A percentile compares a stretch with the other conserved stretches of the same genome.
Evolutionary conservation across 306 rosid genomes (phyloP).

Genomic region (Prosopis cineraria): DNA sequence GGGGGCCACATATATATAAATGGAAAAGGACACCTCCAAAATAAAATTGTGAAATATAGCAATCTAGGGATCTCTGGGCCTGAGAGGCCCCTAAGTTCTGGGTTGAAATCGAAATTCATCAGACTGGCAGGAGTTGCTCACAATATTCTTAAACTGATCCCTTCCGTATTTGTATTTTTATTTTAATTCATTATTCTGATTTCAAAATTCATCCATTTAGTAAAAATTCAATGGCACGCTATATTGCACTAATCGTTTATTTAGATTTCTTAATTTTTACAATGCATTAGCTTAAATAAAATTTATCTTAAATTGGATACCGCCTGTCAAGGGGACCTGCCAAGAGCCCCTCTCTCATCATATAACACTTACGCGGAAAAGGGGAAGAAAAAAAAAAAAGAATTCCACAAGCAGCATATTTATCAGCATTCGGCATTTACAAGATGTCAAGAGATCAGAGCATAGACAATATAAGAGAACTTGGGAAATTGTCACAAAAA

Average conservation of each 20-base stretch:
- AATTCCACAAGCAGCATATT: neutral
- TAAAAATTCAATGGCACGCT: neutral
- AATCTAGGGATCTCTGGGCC: neutral
- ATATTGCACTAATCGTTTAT: neutral
- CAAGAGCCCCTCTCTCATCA: neutral
- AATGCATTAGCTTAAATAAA: neutral
- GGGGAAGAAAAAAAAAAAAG: too few species aligned
- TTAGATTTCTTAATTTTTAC: neutral
- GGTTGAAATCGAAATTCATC: too few species aligned
- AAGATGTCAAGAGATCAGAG: neutral
- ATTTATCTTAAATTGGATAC: neutral
- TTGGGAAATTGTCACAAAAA: neutral
- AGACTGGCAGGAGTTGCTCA: too few species aligned
- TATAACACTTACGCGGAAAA: too few species aligned
- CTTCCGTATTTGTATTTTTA: neutral
- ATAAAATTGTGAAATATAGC: neutral
- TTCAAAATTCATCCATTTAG: neutral
- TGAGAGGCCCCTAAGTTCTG: too few species aligned
- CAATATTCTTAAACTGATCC: neutral
- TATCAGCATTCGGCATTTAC: neutral
- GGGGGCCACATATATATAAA: neutral
- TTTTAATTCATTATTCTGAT: neutral
- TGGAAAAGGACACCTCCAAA: neutral
- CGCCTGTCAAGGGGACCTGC: neutral
- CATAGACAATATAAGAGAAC: neutral